These are phyloP conservation scores for Forsythia viridissima DNA, from an alignment of 257 asterid genomes.

Conservation along the genomic window DNA sequence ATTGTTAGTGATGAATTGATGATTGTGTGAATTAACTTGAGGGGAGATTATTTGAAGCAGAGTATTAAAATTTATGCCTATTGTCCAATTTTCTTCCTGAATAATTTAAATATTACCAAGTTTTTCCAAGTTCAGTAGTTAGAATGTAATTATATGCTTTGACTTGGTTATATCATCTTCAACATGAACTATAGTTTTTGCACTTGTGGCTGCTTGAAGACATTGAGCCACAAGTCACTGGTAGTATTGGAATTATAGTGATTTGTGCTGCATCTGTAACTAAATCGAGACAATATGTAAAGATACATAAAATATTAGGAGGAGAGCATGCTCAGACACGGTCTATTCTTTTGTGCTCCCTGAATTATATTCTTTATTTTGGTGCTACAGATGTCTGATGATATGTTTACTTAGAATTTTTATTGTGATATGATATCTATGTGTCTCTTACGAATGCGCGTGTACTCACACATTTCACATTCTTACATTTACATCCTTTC, in stretches of 20 bases:
- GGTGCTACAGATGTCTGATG: not conserved
- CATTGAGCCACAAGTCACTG: not conserved
- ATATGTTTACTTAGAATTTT: not conserved
- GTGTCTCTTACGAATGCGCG: not conserved
- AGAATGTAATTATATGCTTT: not conserved
- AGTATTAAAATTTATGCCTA: not conserved
- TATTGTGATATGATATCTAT: not conserved
- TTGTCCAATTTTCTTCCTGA: not conserved
- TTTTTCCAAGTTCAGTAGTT: not conserved
- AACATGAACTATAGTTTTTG: not conserved
- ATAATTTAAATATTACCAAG: not conserved
- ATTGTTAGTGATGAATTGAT: not conserved
- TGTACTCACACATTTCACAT: not conserved
- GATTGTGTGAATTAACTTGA: not conserved
- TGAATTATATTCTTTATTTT: too few species aligned
- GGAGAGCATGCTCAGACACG: not conserved
- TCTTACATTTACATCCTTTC: not conserved
- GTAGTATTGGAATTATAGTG: not conserved
- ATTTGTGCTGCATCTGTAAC: not conserved
- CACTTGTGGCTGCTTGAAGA: not conserved
- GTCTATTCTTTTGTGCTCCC: not conserved
- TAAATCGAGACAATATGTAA: not conserved
- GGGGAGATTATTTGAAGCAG: not conserved
- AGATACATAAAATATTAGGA: not conserved
- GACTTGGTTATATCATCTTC: not conserved